Conservation (phyloP, 1,284 basidiomycete genomes). For the Irpex sp. region DNA sequence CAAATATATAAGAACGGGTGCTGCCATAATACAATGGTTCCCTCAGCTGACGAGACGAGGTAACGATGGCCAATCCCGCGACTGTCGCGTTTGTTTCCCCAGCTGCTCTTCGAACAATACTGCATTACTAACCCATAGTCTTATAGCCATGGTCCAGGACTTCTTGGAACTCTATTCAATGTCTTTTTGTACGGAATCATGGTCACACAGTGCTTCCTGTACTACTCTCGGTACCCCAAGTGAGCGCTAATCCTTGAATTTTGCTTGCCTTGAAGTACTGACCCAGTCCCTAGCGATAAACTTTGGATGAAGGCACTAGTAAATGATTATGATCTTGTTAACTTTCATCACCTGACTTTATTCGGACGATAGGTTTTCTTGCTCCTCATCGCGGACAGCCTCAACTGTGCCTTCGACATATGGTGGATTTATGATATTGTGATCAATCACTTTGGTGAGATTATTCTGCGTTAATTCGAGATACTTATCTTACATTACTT, state of each 20-base stretch:
- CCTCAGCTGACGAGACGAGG: not conserved
- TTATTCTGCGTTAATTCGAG: slow-evolving; percentile 7
- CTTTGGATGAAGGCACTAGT: slow-evolving; percentile 32
- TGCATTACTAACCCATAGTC: not conserved
- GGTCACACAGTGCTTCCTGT: slow-evolving; percentile 38
- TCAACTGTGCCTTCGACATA: slow-evolving; percentile 37
- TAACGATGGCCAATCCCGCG: slow-evolving; percentile 7
- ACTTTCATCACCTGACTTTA: not conserved
- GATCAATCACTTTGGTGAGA: slow-evolving; percentile 33
- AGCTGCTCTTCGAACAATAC: not conserved
- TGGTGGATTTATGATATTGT: slow-evolving; percentile 34
- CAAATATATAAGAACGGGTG: too few relatives aligned
- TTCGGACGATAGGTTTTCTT: slow-evolving; percentile 26
- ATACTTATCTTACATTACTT: not conserved
- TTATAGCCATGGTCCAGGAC: slow-evolving; percentile 37
- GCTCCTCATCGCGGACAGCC: slow-evolving; percentile 34
- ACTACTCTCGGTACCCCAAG: slow-evolving; percentile 36
- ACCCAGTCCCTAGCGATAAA: slow-evolving; percentile 21
- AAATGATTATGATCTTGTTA: slow-evolving; percentile 4
- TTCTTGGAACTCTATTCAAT: slow-evolving; percentile 37
- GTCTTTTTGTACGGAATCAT: slow-evolving; percentile 37
- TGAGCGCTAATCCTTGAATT: slow-evolving; percentile 13
- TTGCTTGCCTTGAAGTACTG: too few relatives aligned
- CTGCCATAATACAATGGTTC: too few relatives aligned
- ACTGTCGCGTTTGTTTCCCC: slow-evolving; percentile 8